Evolutionary conservation across 2,329 filamentous ascomycete genomes (phyloP).

Genomic region (Aspergillus chevalieri): DNA sequence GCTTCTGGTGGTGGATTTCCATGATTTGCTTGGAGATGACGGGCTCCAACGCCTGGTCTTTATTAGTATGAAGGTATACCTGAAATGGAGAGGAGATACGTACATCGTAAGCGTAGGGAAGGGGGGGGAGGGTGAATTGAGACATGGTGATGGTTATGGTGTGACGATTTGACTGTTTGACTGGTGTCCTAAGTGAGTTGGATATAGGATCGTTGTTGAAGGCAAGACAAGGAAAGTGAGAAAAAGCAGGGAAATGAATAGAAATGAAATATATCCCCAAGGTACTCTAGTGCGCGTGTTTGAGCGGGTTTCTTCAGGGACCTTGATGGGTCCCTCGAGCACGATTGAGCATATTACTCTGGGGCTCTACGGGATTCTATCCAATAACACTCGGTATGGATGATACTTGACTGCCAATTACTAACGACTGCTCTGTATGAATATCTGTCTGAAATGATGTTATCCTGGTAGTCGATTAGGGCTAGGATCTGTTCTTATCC

Average conservation of each 20-base stretch:
- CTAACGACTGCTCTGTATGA: too few species aligned
- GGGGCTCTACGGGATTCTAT: background rate
- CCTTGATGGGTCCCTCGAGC: constrained; percentile 1
- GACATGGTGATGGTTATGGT: constrained; percentile 17
- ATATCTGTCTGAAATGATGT: too few species aligned
- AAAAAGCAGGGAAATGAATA: background rate
- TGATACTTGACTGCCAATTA: too few species aligned
- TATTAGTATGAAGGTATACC: constrained; percentile 25
- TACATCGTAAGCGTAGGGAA: constrained; percentile 67
- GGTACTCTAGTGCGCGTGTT: background rate
- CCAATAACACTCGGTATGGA: background rate
- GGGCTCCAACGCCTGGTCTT: constrained; percentile 73
- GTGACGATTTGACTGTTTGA: background rate
- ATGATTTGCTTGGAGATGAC: constrained; percentile 81
- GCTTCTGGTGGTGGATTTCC: constrained; percentile 89
- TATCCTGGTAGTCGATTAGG: too few species aligned
- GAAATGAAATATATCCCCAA: background rate
- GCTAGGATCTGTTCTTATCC: too few species aligned
- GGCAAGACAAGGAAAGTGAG: background rate
- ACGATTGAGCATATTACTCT: constrained; percentile 2
- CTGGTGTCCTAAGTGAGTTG: background rate
- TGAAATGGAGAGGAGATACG: constrained; percentile 23
- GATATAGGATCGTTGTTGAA: background rate
- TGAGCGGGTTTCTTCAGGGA: constrained; percentile 1
- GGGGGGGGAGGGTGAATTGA: constrained; percentile 55